Evolutionary conservation across 257 asterid species (phyloP).

Genomic region (Plantago ovata): DNA sequence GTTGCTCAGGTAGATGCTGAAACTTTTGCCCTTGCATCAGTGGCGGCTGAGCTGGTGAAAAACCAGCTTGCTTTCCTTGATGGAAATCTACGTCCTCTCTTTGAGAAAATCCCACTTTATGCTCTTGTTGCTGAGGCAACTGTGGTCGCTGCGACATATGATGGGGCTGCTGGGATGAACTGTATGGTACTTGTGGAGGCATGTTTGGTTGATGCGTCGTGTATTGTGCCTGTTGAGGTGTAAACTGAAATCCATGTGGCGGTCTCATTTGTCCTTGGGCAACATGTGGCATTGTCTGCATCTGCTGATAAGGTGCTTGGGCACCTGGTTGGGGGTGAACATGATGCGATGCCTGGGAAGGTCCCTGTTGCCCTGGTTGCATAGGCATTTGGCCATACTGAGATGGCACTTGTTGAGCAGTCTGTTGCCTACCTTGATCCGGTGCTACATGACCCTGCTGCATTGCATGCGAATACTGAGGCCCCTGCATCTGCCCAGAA

Average conservation of each 20-base stretch:
- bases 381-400: constrained; percentile 37
- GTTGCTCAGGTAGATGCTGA: constrained; percentile 51
- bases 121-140: constrained; percentile 59
- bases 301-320: constrained; percentile 39
- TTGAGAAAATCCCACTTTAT: constrained; percentile 43
- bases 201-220: constrained; percentile 51
- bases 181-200: constrained; percentile 54
- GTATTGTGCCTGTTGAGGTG: constrained; percentile 56
- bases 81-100: constrained; percentile 50
- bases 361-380: constrained; percentile 49
- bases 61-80: constrained; percentile 60
- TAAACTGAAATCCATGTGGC: constrained; percentile 51
- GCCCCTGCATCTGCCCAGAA: constrained; percentile 45
- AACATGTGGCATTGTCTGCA: constrained; percentile 38
- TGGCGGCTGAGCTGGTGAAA: constrained; percentile 52
- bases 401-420: constrained; percentile 46
- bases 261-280: constrained; percentile 53
- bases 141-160: constrained; percentile 56
- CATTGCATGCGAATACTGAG: constrained; percentile 39
- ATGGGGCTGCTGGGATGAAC: constrained; percentile 51
- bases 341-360: constrained; percentile 45
- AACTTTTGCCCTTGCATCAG: constrained; percentile 52
- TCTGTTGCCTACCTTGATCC: constrained; percentile 49
- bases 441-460: constrained; percentile 45
- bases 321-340: constrained; percentile 38